Evolutionary conservation across 2,329 filamentous ascomycete genomes (phyloP).

Genomic region (Reticulascus tulasneorum): DNA sequence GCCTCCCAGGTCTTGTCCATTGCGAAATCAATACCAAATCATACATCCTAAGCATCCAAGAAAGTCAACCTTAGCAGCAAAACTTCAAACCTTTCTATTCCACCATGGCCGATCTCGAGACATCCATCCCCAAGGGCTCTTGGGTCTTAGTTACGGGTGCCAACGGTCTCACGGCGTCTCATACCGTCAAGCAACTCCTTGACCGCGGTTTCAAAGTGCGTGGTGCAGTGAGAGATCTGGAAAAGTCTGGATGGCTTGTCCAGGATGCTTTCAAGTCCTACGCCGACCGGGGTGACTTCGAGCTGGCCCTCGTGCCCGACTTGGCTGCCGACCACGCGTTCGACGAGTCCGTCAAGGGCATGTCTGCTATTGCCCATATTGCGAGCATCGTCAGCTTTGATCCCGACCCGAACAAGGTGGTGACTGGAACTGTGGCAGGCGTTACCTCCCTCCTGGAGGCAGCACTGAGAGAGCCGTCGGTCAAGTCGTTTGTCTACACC

Average conservation of each 20-base stretch:
- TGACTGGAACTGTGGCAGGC: slow-evolving; percentile 31
- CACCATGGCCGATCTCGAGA: too few relatives aligned
- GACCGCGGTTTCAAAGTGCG: slow-evolving; percentile 36
- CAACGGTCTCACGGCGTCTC: slow-evolving; percentile 40
- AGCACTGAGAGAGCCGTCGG: slow-evolving; percentile 31
- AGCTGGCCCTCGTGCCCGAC: slow-evolving; percentile 33
- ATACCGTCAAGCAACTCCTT: slow-evolving; percentile 36
- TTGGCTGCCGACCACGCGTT: slow-evolving; percentile 32
- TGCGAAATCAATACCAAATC: too few relatives aligned
- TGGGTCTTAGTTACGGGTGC: slow-evolving; percentile 41
- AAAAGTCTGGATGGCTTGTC: slow-evolving; percentile 28
- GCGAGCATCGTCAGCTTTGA: slow-evolving; percentile 36
- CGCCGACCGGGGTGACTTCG: slow-evolving; percentile 25
- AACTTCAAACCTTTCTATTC: too few relatives aligned
- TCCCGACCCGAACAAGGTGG: slow-evolving; percentile 36
- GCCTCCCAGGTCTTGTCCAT: too few relatives aligned
- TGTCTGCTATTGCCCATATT: slow-evolving; percentile 39
- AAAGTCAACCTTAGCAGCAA: too few relatives aligned
- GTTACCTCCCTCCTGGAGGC: slow-evolving; percentile 33
- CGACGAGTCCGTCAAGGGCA: slow-evolving; percentile 34
- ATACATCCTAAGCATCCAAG: too few relatives aligned
- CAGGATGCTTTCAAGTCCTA: slow-evolving; percentile 25
- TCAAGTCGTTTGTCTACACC: slow-evolving; percentile 29
- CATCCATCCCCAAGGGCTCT: slow-evolving; percentile 24
- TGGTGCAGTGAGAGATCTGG: slow-evolving; percentile 35